Evolutionary conservation across 192 early-diverging fungal species (phyloP).

Genomic region (Geranomyces michiganensis): DNA sequence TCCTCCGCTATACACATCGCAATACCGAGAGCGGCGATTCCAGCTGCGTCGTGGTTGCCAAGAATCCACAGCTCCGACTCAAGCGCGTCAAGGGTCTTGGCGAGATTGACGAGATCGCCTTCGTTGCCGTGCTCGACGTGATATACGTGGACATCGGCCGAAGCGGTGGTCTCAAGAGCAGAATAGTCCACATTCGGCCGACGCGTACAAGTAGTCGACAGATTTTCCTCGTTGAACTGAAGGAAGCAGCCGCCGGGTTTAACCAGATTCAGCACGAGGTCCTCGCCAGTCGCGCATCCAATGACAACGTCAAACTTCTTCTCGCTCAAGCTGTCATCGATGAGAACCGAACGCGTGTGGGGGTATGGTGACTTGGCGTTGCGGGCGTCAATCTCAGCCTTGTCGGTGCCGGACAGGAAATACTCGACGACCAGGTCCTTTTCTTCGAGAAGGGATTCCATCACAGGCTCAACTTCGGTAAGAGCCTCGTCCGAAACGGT

Average conservation of each 20-base stretch:
- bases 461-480: too few relatives aligned
- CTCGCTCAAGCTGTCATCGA: neutral
- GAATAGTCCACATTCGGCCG: neutral
- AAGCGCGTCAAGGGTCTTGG: neutral
- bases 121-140: conserved; percentile 16
- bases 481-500: too few relatives aligned
- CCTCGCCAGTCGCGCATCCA: neutral
- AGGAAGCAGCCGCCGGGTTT: neutral
- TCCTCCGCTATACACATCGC: conserved; percentile 16
- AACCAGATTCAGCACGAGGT: neutral
- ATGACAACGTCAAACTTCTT: conserved; percentile 6
- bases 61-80: conserved; percentile 16
- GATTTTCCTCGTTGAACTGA: neutral
- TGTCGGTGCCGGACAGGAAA: neutral
- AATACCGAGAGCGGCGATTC: conserved; percentile 14
- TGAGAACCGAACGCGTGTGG: neutral
- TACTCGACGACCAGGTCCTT: neutral
- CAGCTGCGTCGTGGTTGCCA: conserved; percentile 20
- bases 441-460: too few relatives aligned
- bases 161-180: too few relatives aligned
- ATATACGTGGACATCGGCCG: neutral
- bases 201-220: too few relatives aligned
- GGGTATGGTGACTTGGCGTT: neutral
- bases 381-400: neutral
- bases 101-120: conserved; percentile 4